phyloP scores from a whole-genome alignment of 306 rosid genomes.

The Trifolium dubium region DNA sequence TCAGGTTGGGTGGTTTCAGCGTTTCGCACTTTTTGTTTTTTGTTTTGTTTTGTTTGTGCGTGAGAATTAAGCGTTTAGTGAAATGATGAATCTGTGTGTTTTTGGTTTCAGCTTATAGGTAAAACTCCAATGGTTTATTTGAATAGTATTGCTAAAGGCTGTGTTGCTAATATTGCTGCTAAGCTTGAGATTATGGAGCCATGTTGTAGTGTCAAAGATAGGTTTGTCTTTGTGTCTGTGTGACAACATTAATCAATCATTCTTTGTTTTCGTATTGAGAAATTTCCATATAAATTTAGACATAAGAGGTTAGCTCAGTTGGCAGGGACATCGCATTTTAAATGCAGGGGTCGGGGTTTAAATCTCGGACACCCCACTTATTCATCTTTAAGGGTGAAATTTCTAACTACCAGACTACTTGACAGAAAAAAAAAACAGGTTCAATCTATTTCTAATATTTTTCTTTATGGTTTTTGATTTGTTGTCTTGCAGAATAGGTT shows the following conservation, averaged over 20 bases:
- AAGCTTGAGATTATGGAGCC: constrained; percentile 99
- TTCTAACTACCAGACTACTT: too few relatives aligned
- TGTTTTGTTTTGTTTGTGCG: constrained; percentile 21
- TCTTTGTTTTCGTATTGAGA: too few relatives aligned
- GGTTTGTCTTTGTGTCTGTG: neutral
- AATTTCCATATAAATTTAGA: neutral
- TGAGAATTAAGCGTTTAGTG: neutral
- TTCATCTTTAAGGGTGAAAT: too few relatives aligned
- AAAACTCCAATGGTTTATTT: constrained; percentile 99
- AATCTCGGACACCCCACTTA: too few relatives aligned
- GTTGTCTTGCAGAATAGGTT: constrained; percentile 80
- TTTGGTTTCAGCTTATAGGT: constrained; percentile 80
- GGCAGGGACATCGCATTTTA: too few relatives aligned
- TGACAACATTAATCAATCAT: too few relatives aligned
- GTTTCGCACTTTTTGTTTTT: neutral
- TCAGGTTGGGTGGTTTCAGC: constrained; percentile 48
- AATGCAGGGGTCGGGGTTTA: too few relatives aligned
- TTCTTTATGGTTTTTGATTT: constrained; percentile 20
- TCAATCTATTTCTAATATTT: constrained; percentile 6
- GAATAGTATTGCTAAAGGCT: constrained; percentile 75
- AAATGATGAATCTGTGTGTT: constrained; percentile 1
- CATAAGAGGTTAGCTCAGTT: too few relatives aligned
- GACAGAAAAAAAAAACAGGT: too few relatives aligned
- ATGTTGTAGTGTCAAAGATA: constrained; percentile 98
- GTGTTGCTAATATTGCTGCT: constrained; percentile 91